Evolutionary conservation across 305 asterid genomes (phyloP).

Genomic region (Solanum chacoense): DNA sequence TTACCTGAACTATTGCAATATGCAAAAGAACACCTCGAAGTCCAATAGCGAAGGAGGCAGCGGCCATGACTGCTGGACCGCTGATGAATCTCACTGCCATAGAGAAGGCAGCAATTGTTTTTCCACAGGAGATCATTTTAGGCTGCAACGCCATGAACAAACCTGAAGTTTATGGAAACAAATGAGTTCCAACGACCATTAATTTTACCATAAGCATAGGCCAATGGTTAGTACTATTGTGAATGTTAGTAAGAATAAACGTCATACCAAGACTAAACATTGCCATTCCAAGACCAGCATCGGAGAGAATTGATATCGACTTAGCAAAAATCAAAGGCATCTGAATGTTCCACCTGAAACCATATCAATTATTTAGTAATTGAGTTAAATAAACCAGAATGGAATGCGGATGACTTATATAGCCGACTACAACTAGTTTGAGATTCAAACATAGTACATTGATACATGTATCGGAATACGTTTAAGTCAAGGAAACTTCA

Average conservation of each 20-base stretch:
- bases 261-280: constrained; percentile 86
- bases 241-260: neutral
- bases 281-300: constrained; percentile 98
- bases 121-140: constrained; percentile 78
- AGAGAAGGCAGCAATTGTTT: constrained; percentile 61
- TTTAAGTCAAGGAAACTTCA: neutral
- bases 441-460: neutral
- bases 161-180: constrained; percentile 34
- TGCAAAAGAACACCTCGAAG: constrained; percentile 63
- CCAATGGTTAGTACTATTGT: neutral
- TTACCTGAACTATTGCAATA: constrained; percentile 82
- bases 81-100: constrained; percentile 70
- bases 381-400: neutral
- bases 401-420: neutral
- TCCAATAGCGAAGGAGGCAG: constrained; percentile 79
- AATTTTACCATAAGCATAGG: neutral
- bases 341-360: constrained; percentile 66
- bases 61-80: constrained; percentile 96
- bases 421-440: neutral
- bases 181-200: neutral
- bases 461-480: neutral
- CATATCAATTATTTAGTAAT: neutral
- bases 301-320: constrained; percentile 72
- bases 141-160: constrained; percentile 95
- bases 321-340: constrained; percentile 80